Conservation (phyloP, 2,329 filamentous ascomycete species). For the Harringtonia aguacate region DNA sequence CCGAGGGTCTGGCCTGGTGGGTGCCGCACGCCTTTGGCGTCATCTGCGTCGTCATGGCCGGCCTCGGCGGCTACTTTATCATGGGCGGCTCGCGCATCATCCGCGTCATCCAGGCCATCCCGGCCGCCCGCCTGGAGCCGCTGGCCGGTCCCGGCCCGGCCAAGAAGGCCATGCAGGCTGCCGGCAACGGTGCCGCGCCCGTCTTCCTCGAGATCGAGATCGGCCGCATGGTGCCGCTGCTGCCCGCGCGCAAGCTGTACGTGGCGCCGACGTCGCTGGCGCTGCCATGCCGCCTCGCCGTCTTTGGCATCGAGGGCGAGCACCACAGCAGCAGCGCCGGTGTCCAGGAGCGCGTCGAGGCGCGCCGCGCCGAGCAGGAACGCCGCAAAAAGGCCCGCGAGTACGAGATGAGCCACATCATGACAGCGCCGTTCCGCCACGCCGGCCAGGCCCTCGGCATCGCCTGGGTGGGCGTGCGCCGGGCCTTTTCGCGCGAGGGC, state of each 20-base stretch:
- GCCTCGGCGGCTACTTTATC: constrained; percentile 49
- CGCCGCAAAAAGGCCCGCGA: constrained; percentile 28
- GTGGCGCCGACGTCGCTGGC: constrained; percentile 25
- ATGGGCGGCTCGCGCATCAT: constrained; percentile 48
- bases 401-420: constrained; percentile 42
- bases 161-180: constrained; percentile 8
- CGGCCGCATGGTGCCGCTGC: constrained; percentile 37
- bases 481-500: constrained; percentile 45
- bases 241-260: constrained; percentile 30
- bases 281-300: constrained; percentile 25
- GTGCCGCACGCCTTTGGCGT: constrained; percentile 45
- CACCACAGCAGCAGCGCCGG: neutral
- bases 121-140: constrained; percentile 16
- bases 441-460: constrained; percentile 27
- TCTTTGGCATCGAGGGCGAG: constrained; percentile 11
- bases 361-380: constrained; percentile 25
- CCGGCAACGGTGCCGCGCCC: constrained; percentile 11
- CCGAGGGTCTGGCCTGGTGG: constrained; percentile 42
- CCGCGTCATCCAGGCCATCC: constrained; percentile 44
- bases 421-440: constrained; percentile 48
- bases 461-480: constrained; percentile 33
- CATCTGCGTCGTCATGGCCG: constrained; percentile 48
- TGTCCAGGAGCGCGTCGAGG: constrained; percentile 16
- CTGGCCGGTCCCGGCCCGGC: constrained; percentile 6
- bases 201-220: constrained; percentile 42